phyloP scores from a whole-genome alignment of 78 protist genomes.

The Emiliania huxleyi region DNA sequence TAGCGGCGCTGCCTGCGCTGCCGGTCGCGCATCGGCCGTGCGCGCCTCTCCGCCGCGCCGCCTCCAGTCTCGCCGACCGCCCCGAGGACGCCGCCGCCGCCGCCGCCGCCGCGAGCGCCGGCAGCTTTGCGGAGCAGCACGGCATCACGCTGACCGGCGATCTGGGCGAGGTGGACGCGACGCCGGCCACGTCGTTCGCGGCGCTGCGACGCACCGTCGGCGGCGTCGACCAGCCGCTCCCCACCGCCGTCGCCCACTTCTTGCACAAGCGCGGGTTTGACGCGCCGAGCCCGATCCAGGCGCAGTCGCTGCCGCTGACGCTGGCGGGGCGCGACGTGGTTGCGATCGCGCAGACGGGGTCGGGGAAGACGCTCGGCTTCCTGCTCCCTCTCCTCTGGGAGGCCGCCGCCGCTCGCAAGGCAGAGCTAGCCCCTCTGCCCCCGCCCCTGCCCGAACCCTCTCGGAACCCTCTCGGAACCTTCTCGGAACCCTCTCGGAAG shows the following conservation, averaged over 20 bases:
- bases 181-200: background rate
- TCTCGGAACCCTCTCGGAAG: no score
- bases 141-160: background rate
- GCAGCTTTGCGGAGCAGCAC: background rate
- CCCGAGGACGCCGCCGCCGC: no score
- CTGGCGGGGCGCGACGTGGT: conserved; percentile 67
- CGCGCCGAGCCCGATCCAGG: background rate
- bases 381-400: conserved; percentile 20
- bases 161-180: background rate
- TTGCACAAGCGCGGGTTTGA: background rate
- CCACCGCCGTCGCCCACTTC: background rate
- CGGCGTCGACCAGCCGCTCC: background rate
- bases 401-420: background rate
- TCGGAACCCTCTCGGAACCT: no score
- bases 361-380: conserved; percentile 97
- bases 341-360: conserved; percentile 94
- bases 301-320: background rate
- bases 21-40: no score
- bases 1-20: no score
- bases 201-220: background rate
- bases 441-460: no score
- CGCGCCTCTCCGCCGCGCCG: no score
- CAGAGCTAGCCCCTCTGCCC: no score
- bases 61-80: no score
- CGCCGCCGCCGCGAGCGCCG: no score